These are phyloP conservation scores for Zygnema circumcarinatum DNA, from an alignment of 139 green algal genomes.

Conservation along the genomic window DNA sequence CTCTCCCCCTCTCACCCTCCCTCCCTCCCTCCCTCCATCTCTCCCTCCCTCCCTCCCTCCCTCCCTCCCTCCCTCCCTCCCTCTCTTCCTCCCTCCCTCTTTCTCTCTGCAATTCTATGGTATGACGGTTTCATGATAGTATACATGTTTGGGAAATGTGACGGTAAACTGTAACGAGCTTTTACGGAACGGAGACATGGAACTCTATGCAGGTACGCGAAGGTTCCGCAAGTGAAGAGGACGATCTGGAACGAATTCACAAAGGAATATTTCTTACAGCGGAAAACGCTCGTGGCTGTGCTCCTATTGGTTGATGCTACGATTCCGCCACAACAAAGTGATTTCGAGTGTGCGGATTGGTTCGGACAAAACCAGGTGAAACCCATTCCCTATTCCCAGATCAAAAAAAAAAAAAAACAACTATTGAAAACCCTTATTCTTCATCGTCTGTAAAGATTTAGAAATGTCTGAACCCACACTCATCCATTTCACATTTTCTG, in stretches of 20 bases:
- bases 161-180: neutral
- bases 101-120: neutral
- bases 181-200: neutral
- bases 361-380: constrained; percentile 68
- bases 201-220: constrained; percentile 68
- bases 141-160: too few species aligned
- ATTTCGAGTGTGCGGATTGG: constrained; percentile 85
- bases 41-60: constrained; percentile 6
- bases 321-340: constrained; percentile 80
- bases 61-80: neutral
- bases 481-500: neutral
- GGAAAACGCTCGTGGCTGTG: constrained; percentile 84
- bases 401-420: neutral
- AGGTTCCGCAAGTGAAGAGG: constrained; percentile 64
- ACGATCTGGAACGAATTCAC: constrained; percentile 87
- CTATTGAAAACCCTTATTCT: neutral
- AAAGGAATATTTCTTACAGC: constrained; percentile 81
- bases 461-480: neutral
- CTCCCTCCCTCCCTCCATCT: neutral
- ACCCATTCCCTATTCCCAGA: too few species aligned
- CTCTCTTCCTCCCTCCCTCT: too few species aligned
- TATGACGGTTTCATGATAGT: neutral
- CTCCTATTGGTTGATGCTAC: constrained; percentile 89
- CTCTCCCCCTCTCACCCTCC: neutral
- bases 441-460: neutral